Conservation (phyloP, 352 stramenopile genomes). For the Aphanomyces astaci region DNA sequence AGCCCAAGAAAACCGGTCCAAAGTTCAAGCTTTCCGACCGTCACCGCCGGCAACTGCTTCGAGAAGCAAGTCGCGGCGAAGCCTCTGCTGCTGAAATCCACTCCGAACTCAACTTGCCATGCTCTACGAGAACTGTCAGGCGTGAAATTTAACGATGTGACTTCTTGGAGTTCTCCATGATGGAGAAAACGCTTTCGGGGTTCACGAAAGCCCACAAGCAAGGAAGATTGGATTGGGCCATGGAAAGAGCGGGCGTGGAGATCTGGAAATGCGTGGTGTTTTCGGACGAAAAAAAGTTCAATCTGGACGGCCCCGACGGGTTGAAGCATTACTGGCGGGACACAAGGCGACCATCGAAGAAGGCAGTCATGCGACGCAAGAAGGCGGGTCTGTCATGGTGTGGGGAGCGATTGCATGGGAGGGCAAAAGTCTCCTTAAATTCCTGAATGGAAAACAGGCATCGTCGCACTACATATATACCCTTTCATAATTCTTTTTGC, state of each 20-base stretch:
- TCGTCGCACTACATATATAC: conserved; percentile 28
- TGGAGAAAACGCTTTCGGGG: not conserved
- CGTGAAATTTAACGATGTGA: not conserved
- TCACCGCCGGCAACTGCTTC: not conserved
- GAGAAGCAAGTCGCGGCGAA: not conserved
- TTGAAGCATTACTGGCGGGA: not conserved
- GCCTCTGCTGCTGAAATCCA: not conserved
- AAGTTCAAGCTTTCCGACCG: not conserved
- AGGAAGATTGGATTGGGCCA: not conserved
- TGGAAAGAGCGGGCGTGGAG: not conserved
- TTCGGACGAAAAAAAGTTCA: conserved; percentile 14
- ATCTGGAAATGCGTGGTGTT: not conserved
- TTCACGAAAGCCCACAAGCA: not conserved
- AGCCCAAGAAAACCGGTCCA: not conserved
- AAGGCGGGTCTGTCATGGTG: conserved; percentile 27
- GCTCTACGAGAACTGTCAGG: not conserved
- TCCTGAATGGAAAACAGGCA: conserved; percentile 25
- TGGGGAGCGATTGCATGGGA: conserved; percentile 22
- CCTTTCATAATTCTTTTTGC: conserved; percentile 27
- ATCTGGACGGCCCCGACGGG: conserved; percentile 1
- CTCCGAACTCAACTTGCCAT: not conserved
- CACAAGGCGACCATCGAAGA: not conserved
- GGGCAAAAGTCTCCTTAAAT: conserved; percentile 15
- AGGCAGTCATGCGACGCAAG: not conserved
- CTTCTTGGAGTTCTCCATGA: not conserved